These are phyloP conservation scores for Pulveroboletus ravenelii DNA, from an alignment of 768 basidiomycete species.

Conservation along the genomic window DNA sequence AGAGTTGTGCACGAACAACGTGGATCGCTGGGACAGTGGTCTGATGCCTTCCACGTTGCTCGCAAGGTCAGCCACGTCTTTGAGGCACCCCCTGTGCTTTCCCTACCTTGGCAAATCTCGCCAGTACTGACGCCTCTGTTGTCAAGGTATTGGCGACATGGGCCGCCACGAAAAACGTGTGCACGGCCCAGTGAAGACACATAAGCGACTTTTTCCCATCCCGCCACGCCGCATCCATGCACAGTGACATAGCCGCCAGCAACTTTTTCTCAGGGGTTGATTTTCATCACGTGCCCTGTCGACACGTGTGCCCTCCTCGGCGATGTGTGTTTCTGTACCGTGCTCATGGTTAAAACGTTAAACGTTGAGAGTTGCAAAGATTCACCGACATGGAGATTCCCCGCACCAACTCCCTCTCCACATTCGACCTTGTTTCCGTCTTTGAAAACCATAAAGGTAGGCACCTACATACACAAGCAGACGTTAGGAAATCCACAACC, in stretches of 20 bases:
- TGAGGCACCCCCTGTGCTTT: neutral
- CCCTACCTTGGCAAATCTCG: neutral
- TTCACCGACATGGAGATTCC: slow-evolving; percentile 23
- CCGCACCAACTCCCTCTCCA: slow-evolving; percentile 24
- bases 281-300: slow-evolving; percentile 12
- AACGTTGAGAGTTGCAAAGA: slow-evolving; percentile 3
- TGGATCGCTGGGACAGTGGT: neutral
- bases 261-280: slow-evolving; percentile 6
- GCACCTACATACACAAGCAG: slow-evolving; percentile 11
- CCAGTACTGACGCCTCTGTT: neutral
- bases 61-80: neutral
- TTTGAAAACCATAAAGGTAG: slow-evolving; percentile 29
- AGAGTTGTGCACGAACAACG: neutral
- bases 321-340: slow-evolving; percentile 19
- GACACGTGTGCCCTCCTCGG: slow-evolving; percentile 1
- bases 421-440: slow-evolving; percentile 26
- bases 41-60: slow-evolving; percentile 1
- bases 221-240: too few relatives aligned
- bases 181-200: too few relatives aligned
- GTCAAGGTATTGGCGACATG: neutral
- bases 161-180: too few relatives aligned
- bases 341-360: neutral
- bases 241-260: too few relatives aligned
- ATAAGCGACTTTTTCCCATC: too few relatives aligned
- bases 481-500: neutral